Percentiles rank a stretch among this genome's conserved stretches.
These are phyloP conservation scores for Phytophthora citrophthora DNA, from an alignment of 352 stramenopile species.

Conservation along the genomic window DNA sequence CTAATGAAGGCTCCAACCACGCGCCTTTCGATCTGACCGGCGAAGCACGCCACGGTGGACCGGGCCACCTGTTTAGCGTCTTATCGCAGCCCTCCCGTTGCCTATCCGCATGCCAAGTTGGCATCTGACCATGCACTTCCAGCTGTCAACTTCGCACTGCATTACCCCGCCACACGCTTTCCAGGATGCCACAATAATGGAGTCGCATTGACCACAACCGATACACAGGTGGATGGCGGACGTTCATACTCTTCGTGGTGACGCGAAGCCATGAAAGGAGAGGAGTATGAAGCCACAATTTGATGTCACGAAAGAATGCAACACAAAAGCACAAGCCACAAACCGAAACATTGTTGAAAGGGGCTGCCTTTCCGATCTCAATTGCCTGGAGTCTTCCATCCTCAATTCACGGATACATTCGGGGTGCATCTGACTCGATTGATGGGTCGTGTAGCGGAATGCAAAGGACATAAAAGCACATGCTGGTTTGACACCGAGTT, in stretches of 20 bases:
- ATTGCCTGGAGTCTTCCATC: not conserved
- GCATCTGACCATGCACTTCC: constrained; percentile 20
- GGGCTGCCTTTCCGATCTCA: not conserved
- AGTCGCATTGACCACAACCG: not conserved
- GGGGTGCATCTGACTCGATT: constrained; percentile 17
- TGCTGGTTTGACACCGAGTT: constrained; percentile 12
- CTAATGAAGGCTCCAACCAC: constrained; percentile 15
- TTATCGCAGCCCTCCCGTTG: constrained; percentile 32
- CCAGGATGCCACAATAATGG: constrained; percentile 19
- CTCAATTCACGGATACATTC: not conserved
- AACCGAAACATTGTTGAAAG: not conserved
- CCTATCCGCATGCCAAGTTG: constrained; percentile 31
- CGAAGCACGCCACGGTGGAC: constrained; percentile 19
- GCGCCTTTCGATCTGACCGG: constrained; percentile 10
- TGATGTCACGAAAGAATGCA: constrained; percentile 1
- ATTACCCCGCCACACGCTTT: constrained; percentile 31
- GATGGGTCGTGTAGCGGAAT: not conserved
- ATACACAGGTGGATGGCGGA: constrained; percentile 3
- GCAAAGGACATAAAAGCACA: constrained; percentile 3
- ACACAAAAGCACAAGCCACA: not conserved
- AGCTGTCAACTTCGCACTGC: constrained; percentile 20
- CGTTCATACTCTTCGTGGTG: not conserved
- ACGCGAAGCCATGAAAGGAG: not conserved
- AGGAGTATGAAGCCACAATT: constrained; percentile 3
- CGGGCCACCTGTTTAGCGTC: constrained; percentile 28